A percentile compares a stretch with the other conserved stretches of the same genome.
These are phyloP conservation scores for Kokia cookei DNA, from an alignment of 441 rosid genomes.

Conservation along the genomic window DNA sequence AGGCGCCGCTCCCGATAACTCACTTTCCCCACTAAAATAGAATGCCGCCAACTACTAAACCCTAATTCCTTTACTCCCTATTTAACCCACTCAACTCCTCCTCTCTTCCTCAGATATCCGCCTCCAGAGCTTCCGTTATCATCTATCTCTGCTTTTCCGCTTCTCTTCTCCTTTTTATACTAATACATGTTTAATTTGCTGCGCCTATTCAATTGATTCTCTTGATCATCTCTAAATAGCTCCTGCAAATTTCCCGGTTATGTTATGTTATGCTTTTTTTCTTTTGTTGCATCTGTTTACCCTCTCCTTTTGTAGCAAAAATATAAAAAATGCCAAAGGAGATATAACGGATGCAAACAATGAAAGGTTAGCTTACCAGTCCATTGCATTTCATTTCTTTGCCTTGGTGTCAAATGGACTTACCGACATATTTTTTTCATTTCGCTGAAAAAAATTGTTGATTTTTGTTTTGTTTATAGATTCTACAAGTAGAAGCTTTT, in stretches of 20 bases:
- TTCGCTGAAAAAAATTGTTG: background rate
- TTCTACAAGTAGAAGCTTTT: too few species aligned
- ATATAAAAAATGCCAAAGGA: conserved; percentile 20
- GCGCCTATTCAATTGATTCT: background rate
- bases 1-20: background rate
- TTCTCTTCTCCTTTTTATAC: background rate
- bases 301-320: conserved; percentile 27
- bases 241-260: background rate
- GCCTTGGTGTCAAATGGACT: conserved; percentile 62
- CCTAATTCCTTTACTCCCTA: background rate
- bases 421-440: conserved; percentile 19
- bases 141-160: background rate
- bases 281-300: conserved; percentile 36
- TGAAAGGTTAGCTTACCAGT: conserved; percentile 52
- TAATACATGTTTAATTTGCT: background rate
- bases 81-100: background rate
- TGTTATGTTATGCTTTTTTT: background rate
- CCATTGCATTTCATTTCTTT: conserved; percentile 28
- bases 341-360: conserved; percentile 45
- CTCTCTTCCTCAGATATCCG: background rate
- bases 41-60: background rate
- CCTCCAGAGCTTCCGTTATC: background rate
- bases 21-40: background rate
- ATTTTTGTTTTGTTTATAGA: background rate
- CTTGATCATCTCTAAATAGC: background rate